Conservation (phyloP, 805 yeast species). For the Candida lessepsii region DNA sequence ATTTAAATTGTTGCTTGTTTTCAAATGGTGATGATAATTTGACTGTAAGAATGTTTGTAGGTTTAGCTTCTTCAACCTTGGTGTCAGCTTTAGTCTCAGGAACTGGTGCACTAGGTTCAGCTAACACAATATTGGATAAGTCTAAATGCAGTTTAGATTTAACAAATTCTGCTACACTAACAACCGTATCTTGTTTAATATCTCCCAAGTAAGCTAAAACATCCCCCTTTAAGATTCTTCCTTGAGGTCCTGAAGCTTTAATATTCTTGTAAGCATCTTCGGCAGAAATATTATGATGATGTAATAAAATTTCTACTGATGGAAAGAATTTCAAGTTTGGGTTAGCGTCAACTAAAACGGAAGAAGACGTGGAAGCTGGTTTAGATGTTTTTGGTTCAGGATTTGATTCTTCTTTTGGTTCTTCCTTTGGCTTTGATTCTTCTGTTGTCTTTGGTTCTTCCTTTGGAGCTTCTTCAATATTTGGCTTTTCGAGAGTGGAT, state of each 20-base stretch:
- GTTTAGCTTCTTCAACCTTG: constrained; percentile 20
- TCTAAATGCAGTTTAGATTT: constrained; percentile 63
- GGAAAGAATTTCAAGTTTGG: constrained; percentile 71
- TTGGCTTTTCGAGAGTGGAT: constrained; percentile 58
- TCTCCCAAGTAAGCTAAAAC: constrained; percentile 80
- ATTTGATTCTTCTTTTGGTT: constrained; percentile 4
- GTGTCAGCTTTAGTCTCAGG: constrained; percentile 10
- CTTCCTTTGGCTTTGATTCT: background rate
- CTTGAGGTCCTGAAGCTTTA: constrained; percentile 84
- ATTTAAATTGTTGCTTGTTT: constrained; percentile 26
- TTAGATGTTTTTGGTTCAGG: background rate
- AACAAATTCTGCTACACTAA: constrained; percentile 54
- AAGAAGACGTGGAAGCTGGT: constrained; percentile 7
- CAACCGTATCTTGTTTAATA: constrained; percentile 56
- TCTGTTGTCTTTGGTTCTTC: constrained; percentile 17
- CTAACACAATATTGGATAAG: constrained; percentile 55
- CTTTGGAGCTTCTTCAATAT: constrained; percentile 24
- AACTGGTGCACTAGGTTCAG: constrained; percentile 31
- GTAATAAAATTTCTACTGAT: constrained; percentile 68
- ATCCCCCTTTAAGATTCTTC: constrained; percentile 87
- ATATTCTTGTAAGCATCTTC: constrained; percentile 73
- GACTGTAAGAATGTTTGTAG: constrained; percentile 27
- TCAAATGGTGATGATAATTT: constrained; percentile 27
- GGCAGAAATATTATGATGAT: constrained; percentile 57
- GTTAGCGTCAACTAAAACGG: constrained; percentile 49